Evolutionary conservation across 805 yeast species (phyloP), one percentile per base, ranked within the genome.

Genomic region (Candida awuae): DNA sequence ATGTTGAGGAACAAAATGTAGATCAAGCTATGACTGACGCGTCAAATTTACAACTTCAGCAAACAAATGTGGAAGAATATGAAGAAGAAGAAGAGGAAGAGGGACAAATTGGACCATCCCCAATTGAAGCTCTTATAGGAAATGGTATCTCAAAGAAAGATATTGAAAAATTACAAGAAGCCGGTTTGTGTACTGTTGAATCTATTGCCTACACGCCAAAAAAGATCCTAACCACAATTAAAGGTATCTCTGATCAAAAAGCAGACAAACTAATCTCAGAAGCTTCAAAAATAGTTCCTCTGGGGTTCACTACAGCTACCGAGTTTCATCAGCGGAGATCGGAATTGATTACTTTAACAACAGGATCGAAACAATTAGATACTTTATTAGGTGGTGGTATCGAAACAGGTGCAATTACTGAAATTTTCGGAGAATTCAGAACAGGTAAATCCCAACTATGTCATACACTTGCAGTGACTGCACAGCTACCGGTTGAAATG

Each of bases 401-500:
- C 37, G 98, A 92, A 59, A 92, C 98, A 0, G 98, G 98, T 2
- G 84, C 95, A 2, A 82, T 92, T 48, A 92, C 98, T 1, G 98
- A 92, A 62, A 74, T 90, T 8, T 92, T 85, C 66, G 98, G 98
- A 27, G 98, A 92, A 61, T 92, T 88, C 59, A 77, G 97, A 66
- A 92, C 98, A 2, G 98, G 98, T 33, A 92, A 92, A 59, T 86
- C 97, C 4, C 98, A 92, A 66, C 65, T 92, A 34, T 92, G 98
- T 61, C 98, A 92, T 58, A 92, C 97, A 2, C 69, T 92, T 40
- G 95, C 97, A 0, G 95, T 92, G 6, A 90, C 97, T 2, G 90
- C 97, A 59, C 98, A 90, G 61, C 67, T 92, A 40, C 97, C 97
- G 4, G 75, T 90, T 36, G 97, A 88, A 56, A 81, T 84, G 82